Evolutionary conservation across 805 yeast genomes (phyloP).

Genomic region (Pichia exigua): DNA sequence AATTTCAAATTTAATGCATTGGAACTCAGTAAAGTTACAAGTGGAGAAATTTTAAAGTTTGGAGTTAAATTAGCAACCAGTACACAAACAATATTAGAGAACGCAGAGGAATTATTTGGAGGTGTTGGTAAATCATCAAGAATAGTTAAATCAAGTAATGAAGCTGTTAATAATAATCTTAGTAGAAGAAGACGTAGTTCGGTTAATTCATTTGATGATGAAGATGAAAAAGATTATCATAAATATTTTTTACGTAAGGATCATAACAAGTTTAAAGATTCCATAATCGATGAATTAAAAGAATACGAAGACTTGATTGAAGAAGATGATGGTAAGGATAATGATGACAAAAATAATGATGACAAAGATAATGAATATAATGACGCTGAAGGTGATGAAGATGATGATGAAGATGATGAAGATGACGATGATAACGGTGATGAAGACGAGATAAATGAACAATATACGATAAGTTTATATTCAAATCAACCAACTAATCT

Average conservation of each 20-base stretch:
- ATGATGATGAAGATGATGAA: slow-evolving; percentile 22
- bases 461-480: slow-evolving; percentile 56
- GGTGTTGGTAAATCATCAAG: slow-evolving; percentile 54
- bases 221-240: slow-evolving; percentile 13
- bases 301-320: slow-evolving; percentile 6
- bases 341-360: slow-evolving; percentile 22
- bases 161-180: neutral
- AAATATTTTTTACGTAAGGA: slow-evolving; percentile 2
- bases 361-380: slow-evolving; percentile 23
- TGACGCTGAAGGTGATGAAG: slow-evolving; percentile 26
- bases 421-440: slow-evolving; percentile 22
- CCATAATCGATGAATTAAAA: neutral
- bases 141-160: slow-evolving; percentile 10
- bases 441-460: slow-evolving; percentile 19
- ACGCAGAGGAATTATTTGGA: slow-evolving; percentile 70
- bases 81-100: slow-evolving; percentile 72
- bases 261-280: too few species aligned
- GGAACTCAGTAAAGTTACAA: slow-evolving; percentile 67
- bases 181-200: slow-evolving; percentile 18
- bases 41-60: slow-evolving; percentile 70
- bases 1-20: slow-evolving; percentile 70
- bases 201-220: slow-evolving; percentile 23
- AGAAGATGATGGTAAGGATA: slow-evolving; percentile 15
- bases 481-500: slow-evolving; percentile 75
- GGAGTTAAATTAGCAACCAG: slow-evolving; percentile 87